Evolutionary conservation across 768 basidiomycete genomes (phyloP).

Genomic region (Lepiota subincarnata): DNA sequence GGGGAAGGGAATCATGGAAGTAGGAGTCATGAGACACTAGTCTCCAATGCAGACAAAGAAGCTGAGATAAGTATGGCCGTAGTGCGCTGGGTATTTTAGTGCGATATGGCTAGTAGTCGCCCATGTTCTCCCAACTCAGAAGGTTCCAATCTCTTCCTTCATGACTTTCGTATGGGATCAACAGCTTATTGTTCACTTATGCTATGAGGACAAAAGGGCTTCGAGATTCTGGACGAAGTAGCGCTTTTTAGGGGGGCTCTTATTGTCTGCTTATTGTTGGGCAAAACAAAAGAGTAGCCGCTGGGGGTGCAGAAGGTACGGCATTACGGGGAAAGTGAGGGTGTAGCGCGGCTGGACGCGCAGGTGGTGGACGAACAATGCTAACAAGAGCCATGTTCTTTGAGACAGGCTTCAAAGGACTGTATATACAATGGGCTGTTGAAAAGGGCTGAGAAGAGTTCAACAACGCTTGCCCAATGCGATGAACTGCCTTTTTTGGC

Average conservation of each 20-base stretch:
- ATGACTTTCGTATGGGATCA: not conserved
- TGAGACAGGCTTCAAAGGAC: not conserved
- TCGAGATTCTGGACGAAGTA: not conserved
- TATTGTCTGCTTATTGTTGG: constrained; percentile 8
- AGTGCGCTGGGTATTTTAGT: too few relatives aligned
- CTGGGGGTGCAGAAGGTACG: not conserved
- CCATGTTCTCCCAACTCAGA: too few relatives aligned
- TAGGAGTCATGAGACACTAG: too few relatives aligned
- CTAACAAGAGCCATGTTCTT: not conserved
- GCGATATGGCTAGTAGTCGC: too few relatives aligned
- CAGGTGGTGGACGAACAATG: not conserved
- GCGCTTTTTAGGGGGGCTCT: not conserved
- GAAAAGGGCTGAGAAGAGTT: too few relatives aligned
- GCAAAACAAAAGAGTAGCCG: not conserved
- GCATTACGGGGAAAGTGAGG: not conserved
- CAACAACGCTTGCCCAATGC: not conserved
- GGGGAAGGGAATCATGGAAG: too few relatives aligned
- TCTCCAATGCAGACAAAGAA: too few relatives aligned
- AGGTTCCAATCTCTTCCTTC: too few relatives aligned
- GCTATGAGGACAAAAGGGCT: not conserved
- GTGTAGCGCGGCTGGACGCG: too few relatives aligned
- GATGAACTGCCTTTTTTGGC: not conserved
- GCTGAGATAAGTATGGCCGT: too few relatives aligned
- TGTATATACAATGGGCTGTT: not conserved
- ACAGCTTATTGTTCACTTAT: not conserved